Conservation (phyloP, 140 eudicot genomes). For the Ambrosia hybrid region DNA sequence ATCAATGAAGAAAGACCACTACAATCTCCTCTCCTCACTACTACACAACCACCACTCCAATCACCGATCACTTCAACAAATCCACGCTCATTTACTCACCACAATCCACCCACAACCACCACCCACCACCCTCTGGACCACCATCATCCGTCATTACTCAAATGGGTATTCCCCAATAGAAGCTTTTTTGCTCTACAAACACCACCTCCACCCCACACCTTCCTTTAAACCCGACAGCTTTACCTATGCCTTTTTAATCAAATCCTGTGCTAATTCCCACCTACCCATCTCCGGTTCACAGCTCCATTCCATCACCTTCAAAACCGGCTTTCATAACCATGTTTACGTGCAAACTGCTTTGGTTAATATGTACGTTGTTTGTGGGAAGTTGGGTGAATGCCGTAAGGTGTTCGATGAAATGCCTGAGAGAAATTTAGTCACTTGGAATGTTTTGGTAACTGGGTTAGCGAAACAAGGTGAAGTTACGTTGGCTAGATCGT, state of each 20-base stretch:
- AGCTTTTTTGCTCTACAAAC: conserved; percentile 54
- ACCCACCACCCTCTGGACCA: conserved; percentile 40
- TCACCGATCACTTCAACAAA: conserved; percentile 58
- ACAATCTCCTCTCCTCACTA: conserved; percentile 24
- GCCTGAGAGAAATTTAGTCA: conserved; percentile 47
- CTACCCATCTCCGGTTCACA: conserved; percentile 41
- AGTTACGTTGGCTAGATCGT: conserved; percentile 33
- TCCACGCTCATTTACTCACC: conserved; percentile 55
- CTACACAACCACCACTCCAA: conserved; percentile 32
- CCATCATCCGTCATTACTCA: conserved; percentile 64
- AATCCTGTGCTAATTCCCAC: conserved; percentile 48
- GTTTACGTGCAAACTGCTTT: conserved; percentile 57
- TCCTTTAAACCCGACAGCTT: conserved; percentile 37
- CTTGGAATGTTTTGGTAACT: conserved; percentile 54
- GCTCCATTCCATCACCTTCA: conserved; percentile 43
- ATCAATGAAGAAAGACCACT: conserved; percentile 31
- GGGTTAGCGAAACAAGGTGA: conserved; percentile 50
- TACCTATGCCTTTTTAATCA: conserved; percentile 43
- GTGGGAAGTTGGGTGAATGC: conserved; percentile 44
- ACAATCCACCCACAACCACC: conserved; percentile 24
- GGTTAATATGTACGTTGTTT: conserved; percentile 52
- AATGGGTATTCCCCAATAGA: conserved; percentile 45
- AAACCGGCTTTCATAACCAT: conserved; percentile 39
- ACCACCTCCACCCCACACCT: conserved; percentile 36
- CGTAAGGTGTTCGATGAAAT: conserved; percentile 58